Evolutionary conservation across 345 rosid genomes (phyloP).

Genomic region (Pistacia atlantica): DNA sequence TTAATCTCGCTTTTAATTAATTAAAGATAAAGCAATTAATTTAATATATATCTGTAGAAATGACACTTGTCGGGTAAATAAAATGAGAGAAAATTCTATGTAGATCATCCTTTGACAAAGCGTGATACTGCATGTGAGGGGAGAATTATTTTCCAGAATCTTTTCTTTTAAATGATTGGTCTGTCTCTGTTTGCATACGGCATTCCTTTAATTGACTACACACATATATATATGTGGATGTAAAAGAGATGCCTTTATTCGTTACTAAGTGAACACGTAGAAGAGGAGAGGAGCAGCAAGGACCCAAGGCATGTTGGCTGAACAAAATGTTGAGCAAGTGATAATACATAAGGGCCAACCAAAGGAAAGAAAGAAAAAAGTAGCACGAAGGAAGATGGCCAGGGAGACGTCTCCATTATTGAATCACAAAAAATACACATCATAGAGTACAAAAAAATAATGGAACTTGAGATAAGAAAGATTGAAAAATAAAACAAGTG

Average conservation of each 20-base stretch:
- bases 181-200: slow-evolving; percentile 2
- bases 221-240: neutral
- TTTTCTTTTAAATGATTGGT: slow-evolving; percentile 17
- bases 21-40: neutral
- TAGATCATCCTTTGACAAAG: neutral
- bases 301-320: slow-evolving; percentile 26
- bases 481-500: neutral
- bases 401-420: slow-evolving; percentile 13
- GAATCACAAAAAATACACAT: neutral
- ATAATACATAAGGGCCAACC: slow-evolving; percentile 15
- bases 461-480: neutral
- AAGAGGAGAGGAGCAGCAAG: slow-evolving; percentile 17
- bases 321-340: slow-evolving; percentile 8
- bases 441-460: neutral
- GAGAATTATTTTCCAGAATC: neutral
- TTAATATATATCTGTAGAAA: neutral
- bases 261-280: slow-evolving; percentile 12
- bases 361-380: neutral
- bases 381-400: neutral
- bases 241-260: slow-evolving; percentile 1
- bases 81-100: neutral
- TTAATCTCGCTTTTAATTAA: neutral
- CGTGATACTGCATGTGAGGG: slow-evolving; percentile 13
- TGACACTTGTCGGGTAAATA: neutral
- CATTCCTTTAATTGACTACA: slow-evolving; percentile 6